phyloP scores from a whole-genome alignment of 2,329 filamentous ascomycete genomes.

The Aspergillus bombycis region DNA sequence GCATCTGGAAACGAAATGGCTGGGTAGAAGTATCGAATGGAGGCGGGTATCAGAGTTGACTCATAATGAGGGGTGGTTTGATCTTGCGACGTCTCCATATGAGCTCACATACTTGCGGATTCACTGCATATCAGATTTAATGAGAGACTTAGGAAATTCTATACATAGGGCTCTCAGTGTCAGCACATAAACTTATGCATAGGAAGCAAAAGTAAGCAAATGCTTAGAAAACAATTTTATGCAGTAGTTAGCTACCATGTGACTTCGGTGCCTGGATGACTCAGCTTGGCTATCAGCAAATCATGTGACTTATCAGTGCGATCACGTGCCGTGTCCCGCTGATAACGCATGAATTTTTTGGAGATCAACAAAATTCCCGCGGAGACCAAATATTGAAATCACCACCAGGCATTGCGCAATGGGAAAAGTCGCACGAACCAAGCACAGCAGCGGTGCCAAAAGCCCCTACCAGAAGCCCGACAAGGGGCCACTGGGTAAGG shows the following conservation, averaged over 20 bases:
- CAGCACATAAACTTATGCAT: not conserved
- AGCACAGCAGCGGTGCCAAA: conserved; percentile 8
- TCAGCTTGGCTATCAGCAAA: not conserved
- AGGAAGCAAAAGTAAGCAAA: not conserved
- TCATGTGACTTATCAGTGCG: not conserved
- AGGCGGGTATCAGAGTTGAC: not conserved
- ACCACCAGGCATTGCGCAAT: not conserved
- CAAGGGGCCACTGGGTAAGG: not conserved
- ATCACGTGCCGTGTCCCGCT: not conserved
- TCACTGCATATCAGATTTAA: not conserved
- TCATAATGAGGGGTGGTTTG: not conserved
- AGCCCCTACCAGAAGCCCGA: conserved; percentile 13
- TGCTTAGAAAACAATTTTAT: not conserved
- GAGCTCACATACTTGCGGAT: not conserved
- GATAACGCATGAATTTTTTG: conserved; percentile 5
- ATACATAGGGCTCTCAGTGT: not conserved
- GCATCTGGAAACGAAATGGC: not conserved
- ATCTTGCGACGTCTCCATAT: not conserved
- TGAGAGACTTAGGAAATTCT: not conserved
- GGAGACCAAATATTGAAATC: not conserved
- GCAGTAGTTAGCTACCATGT: not conserved
- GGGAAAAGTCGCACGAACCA: conserved; percentile 9
- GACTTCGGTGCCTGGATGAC: not conserved
- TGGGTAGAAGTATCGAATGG: not conserved
- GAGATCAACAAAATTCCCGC: not conserved